These are phyloP conservation scores for Cytospora leucostoma DNA, from an alignment of 2,329 filamentous ascomycete genomes.

Conservation along the genomic window DNA sequence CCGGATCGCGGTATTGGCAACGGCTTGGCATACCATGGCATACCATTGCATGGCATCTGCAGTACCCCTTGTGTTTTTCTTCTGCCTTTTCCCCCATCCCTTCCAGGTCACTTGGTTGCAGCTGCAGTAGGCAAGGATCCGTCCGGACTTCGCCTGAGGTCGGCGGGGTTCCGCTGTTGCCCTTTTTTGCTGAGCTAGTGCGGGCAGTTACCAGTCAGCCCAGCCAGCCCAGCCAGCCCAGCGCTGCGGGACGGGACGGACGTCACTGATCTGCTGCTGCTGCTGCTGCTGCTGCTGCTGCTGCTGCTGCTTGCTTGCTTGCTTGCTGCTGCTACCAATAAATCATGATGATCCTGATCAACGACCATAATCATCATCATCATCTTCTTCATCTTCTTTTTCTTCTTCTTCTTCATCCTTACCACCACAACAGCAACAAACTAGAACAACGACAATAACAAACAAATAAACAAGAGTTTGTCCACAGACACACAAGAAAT, in stretches of 20 bases:
- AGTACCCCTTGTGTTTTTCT: background rate
- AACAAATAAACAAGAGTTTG: no score
- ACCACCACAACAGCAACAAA: no score
- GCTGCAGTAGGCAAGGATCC: background rate
- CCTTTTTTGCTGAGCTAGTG: background rate
- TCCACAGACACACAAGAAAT: no score
- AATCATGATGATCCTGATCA: no score
- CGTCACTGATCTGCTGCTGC: background rate
- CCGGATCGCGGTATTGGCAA: no score
- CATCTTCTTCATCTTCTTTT: no score
- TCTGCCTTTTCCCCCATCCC: background rate
- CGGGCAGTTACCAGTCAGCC: slow-evolving; percentile 6
- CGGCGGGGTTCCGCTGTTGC: slow-evolving; percentile 8
- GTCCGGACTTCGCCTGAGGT: slow-evolving; percentile 11
- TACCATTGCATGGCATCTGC: no score
- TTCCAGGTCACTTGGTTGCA: background rate
- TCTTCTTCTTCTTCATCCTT: no score
- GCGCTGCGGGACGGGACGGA: background rate
- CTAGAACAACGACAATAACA: no score
- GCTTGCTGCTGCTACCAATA: background rate
- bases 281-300: slow-evolving; percentile 3
- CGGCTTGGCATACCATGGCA: no score
- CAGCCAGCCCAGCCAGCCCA: no score
- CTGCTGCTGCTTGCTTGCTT: background rate
- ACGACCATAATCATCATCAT: background rate